Percentiles rank a stretch among this genome's conserved stretches.
Evolutionary conservation across 306 rosid species (phyloP).

Genomic region (Nissolia schottii): DNA sequence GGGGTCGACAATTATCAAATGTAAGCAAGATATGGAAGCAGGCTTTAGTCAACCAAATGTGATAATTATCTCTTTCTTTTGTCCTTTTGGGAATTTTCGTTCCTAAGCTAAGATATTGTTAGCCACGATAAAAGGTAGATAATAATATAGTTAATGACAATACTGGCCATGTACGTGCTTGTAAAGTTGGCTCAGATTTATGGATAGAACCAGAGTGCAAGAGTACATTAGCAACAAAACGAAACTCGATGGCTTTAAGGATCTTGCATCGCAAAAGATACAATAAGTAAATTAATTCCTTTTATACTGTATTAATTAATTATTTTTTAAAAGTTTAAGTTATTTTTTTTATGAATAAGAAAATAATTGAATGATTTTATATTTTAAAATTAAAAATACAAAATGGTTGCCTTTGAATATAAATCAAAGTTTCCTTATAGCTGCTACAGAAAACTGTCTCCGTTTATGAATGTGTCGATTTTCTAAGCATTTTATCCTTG

Average conservation of each 20-base stretch:
- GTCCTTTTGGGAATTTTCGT: not conserved
- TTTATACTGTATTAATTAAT: too few species aligned
- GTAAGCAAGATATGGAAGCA: not conserved
- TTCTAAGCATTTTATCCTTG: not conserved
- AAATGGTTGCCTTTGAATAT: not conserved
- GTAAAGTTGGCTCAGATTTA: not conserved
- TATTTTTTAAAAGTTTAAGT: too few species aligned
- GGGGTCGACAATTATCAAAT: not conserved
- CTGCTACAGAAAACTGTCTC: not conserved
- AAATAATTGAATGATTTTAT: too few species aligned
- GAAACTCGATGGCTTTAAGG: not conserved
- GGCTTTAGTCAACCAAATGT: conserved; percentile 11
- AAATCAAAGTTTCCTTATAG: not conserved
- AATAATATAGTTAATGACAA: not conserved
- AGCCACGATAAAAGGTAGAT: not conserved
- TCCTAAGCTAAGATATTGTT: not conserved
- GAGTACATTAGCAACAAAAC: not conserved
- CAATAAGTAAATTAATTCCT: not conserved
- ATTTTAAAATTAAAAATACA: too few species aligned
- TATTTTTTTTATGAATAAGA: too few species aligned
- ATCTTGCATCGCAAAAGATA: not conserved
- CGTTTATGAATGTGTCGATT: not conserved
- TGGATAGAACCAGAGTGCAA: not conserved
- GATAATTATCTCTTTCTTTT: not conserved
- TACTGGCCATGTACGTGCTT: not conserved